Evolutionary conservation across 2,329 filamentous ascomycete genomes (phyloP).

Genomic region (Colletotrichum sp.): DNA sequence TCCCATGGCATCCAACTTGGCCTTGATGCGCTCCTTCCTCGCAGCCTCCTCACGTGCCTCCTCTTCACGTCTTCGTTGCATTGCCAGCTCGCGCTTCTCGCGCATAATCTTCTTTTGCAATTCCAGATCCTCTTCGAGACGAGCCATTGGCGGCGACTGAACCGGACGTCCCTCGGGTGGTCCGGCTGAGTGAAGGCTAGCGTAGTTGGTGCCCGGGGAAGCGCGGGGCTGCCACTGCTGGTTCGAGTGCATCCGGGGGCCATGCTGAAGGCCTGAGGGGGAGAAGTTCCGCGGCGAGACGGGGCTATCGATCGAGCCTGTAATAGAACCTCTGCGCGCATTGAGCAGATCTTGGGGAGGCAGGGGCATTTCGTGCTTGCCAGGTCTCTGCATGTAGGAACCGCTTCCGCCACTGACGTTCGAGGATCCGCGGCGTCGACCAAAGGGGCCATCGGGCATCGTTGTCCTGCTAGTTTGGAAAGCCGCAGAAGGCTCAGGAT

Average conservation of each 20-base stretch:
- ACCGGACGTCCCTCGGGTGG: conserved; percentile 31
- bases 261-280: conserved; percentile 38
- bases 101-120: conserved; percentile 76
- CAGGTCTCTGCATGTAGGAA: conserved; percentile 64
- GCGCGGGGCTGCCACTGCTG: conserved; percentile 31
- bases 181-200: conserved; percentile 39
- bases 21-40: conserved; percentile 70
- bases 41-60: conserved; percentile 77
- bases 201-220: conserved; percentile 49
- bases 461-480: conserved; percentile 78
- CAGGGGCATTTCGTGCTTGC: conserved; percentile 48
- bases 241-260: conserved; percentile 26
- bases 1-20: conserved; percentile 75
- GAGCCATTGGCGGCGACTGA: conserved; percentile 34
- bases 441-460: conserved; percentile 70
- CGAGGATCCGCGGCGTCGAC: conserved; percentile 83
- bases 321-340: conserved; percentile 53
- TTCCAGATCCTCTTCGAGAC: conserved; percentile 62
- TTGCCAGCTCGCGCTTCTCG: conserved; percentile 71
- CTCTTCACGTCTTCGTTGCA: conserved; percentile 71
- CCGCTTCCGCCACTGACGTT: conserved; percentile 89
- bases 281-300: conserved; percentile 51
- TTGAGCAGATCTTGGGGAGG: conserved; percentile 48
- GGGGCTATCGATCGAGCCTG: conserved; percentile 55
- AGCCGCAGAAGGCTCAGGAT: conserved; percentile 81